These are phyloP conservation scores for Chaetomium olivaceum DNA, from an alignment of 2,329 filamentous ascomycete genomes.

Conservation along the genomic window DNA sequence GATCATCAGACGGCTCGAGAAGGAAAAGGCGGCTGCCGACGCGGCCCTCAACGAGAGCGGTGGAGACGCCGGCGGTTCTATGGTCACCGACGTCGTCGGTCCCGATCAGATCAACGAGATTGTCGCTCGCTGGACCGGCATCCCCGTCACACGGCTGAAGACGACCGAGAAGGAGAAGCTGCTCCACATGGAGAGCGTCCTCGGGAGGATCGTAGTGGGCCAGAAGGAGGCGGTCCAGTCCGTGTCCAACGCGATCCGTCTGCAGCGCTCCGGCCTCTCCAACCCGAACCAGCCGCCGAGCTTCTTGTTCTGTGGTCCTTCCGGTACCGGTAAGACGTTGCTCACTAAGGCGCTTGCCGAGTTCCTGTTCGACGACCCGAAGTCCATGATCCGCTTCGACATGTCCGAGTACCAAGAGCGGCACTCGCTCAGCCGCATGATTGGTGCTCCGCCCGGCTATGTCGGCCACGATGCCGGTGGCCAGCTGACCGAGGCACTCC, in stretches of 20 bases:
- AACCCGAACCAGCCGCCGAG: slow-evolving; percentile 97
- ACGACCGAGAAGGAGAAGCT: slow-evolving; percentile 98
- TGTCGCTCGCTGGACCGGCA: slow-evolving; percentile 95
- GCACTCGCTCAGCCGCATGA: slow-evolving; percentile 94
- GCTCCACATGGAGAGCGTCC: slow-evolving; percentile 90
- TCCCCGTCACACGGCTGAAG: slow-evolving; percentile 89
- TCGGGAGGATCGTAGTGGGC: slow-evolving; percentile 83
- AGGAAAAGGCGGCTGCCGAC: slow-evolving; percentile 76
- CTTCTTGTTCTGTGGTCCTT: slow-evolving; percentile 98
- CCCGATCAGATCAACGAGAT: slow-evolving; percentile 99
- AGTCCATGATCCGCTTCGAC: slow-evolving; percentile 97
- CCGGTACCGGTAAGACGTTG: slow-evolving; percentile 95
- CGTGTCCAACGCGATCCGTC: slow-evolving; percentile 92
- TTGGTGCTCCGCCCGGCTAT: slow-evolving; percentile 94
- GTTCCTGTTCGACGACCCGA: slow-evolving; percentile 95
- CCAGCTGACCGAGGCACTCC: slow-evolving; percentile 91
- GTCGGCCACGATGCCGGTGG: slow-evolving; percentile 95
- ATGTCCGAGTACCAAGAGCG: slow-evolving; percentile 99
- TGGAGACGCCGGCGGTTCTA: slow-evolving; percentile 64
- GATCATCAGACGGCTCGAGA: slow-evolving; percentile 78
- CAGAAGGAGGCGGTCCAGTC: slow-evolving; percentile 91
- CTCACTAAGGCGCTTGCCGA: slow-evolving; percentile 96
- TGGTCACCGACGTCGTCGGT: slow-evolving; percentile 91
- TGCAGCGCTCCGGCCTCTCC: slow-evolving; percentile 89
- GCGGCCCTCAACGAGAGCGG: slow-evolving; percentile 60